Base-by-base conservation (phyloP, 1,284 basidiomycete species). In the Flammula alnicola region DNA sequence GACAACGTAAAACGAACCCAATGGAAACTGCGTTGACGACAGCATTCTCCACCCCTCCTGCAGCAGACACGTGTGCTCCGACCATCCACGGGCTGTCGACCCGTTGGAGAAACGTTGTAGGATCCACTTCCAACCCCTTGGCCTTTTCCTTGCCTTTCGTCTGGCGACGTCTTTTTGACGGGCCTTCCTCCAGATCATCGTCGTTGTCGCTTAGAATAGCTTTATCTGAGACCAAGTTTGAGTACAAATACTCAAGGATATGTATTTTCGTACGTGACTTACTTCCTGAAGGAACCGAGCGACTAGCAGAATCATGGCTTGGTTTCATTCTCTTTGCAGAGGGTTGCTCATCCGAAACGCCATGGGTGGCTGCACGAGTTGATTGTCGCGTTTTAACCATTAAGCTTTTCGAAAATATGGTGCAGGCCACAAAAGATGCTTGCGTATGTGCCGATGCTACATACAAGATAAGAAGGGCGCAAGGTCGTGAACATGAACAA, bases 31-130 rank as follows among this genome's bases (percentile, higher is more conserved):
- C 91, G 51, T 93, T 89, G 4, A 80, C 54, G 3, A 93, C 68
- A 0, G 88, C 72, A 49, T 90, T 88, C 58, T 91, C 87, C 0
- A 91, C 81, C 0, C 91, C 91, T 3, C 90, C 91, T 1, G 86
- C 84, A 11, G 86, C 79, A 17, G 88, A 91, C 26, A 93, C 87
- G 63, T 95, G 92, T 1, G 91, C 90, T 1, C 93, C 93, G 11
- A 94, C 72, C 61, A 86, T 86, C 84, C 84, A 87, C 0, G 61
- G 57, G 27, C 69, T 76, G 0, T 64, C 51, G 1, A 65, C 56
- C 23, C 79, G 71, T 14, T 56, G 43, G 10, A 68, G 62, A 45
- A 68, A 62, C 3, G 44, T 36, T 16, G 30, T 47, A 5, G 48
- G 39, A 22, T 65, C 60, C 4, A 47, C 8, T 7, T 51, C 42